Percentiles rank a stretch among this genome's conserved stretches.
Conservation (phyloP, 805 yeast species). For the Yarrowia keelungensis region DNA sequence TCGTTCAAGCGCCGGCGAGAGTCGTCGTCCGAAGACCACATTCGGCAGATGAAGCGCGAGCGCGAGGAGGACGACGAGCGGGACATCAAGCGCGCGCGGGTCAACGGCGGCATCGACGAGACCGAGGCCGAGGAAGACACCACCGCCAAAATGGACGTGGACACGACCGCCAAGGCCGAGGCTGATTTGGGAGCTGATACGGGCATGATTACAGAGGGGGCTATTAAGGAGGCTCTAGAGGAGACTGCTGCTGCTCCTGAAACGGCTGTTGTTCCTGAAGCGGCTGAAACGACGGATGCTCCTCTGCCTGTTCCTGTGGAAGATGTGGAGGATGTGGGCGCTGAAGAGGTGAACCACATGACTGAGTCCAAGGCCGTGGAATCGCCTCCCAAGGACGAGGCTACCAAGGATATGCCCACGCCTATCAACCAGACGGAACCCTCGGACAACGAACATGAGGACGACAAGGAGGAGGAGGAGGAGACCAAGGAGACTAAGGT, state of each 20-base stretch:
- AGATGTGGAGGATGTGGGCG: neutral
- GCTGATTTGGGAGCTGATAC: neutral
- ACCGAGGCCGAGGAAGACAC: conserved; percentile 5
- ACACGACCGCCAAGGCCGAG: neutral
- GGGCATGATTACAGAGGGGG: neutral
- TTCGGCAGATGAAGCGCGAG: conserved; percentile 39
- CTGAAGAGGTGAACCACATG: neutral
- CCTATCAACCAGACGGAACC: conserved; percentile 22
- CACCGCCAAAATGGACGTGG: conserved; percentile 1
- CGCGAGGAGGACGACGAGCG: conserved; percentile 41
- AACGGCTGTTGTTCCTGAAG: neutral
- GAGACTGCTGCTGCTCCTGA: neutral
- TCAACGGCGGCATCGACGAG: conserved; percentile 39
- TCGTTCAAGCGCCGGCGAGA: conserved; percentile 35
- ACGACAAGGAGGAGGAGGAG: conserved; percentile 42
- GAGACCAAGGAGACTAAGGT: conserved; percentile 41
- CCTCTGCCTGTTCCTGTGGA: conserved; percentile 5
- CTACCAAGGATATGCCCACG: conserved; percentile 7
- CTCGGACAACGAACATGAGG: conserved; percentile 41
- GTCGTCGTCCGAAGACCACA: conserved; percentile 33
- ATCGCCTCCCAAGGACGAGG: neutral
- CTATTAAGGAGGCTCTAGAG: neutral
- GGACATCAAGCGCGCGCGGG: conserved; percentile 40
- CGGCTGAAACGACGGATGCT: conserved; percentile 2
- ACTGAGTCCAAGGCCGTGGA: neutral